Conservation (phyloP, 306 rosid species). For the Rosa rugosa region DNA sequence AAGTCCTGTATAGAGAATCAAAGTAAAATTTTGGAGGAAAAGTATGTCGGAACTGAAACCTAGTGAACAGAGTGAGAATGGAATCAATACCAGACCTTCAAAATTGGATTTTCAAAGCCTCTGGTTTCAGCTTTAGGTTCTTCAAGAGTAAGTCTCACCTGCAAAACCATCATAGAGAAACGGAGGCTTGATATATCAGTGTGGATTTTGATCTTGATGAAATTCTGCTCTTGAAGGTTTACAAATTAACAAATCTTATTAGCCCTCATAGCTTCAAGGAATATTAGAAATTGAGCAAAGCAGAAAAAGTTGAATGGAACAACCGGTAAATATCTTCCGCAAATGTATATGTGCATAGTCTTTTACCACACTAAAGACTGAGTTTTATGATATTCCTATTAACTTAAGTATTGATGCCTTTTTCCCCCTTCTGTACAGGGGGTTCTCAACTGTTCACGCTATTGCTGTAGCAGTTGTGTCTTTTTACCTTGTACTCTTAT, state of each 20-base stretch:
- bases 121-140: too few relatives aligned
- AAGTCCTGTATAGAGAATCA: too few relatives aligned
- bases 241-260: conserved; percentile 52
- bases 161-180: too few relatives aligned
- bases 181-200: too few relatives aligned
- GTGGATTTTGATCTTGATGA: conserved; percentile 17
- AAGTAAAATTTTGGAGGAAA: too few relatives aligned
- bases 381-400: conserved; percentile 18
- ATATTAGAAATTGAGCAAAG: conserved; percentile 51
- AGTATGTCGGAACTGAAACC: too few relatives aligned
- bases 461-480: conserved; percentile 67
- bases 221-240: too few relatives aligned
- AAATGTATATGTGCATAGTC: conserved; percentile 14
- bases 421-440: conserved; percentile 50
- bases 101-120: too few relatives aligned
- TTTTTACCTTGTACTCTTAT: conserved; percentile 56
- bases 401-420: conserved; percentile 1
- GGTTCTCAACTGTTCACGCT: conserved; percentile 89
- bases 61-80: too few relatives aligned
- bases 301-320: conserved; percentile 80
- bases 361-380: conserved; percentile 18
- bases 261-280: conserved; percentile 49
- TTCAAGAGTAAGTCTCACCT: too few relatives aligned
- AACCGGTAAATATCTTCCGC: conserved; percentile 62
- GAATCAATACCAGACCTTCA: too few relatives aligned